Conservation (phyloP, 2,329 filamentous ascomycete species). For the Claviceps pazoutovae region DNA sequence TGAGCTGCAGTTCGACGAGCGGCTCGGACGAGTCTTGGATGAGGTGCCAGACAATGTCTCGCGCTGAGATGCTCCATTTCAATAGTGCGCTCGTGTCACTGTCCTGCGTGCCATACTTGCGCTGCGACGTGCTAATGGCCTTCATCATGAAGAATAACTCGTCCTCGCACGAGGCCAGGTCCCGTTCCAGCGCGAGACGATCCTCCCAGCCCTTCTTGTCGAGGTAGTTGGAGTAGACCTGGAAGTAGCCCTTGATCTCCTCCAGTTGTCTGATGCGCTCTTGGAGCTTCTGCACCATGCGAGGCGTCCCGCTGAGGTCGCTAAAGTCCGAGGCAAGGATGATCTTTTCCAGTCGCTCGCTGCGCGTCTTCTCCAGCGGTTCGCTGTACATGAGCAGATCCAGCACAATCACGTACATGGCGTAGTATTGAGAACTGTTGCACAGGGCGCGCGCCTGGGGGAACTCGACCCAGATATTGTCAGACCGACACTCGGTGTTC, state of each 20-base stretch:
- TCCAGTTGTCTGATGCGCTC: conserved; percentile 86
- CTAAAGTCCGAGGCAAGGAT: conserved; percentile 98
- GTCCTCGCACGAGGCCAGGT: conserved; percentile 80
- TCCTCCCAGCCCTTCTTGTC: conserved; percentile 89
- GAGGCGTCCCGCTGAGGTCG: conserved; percentile 81
- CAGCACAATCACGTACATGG: conserved; percentile 93
- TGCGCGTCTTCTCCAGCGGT: conserved; percentile 92
- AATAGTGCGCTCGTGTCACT: conserved; percentile 66
- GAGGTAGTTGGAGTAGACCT: conserved; percentile 75
- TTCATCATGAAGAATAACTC: conserved; percentile 99
- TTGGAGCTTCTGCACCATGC: conserved; percentile 84
- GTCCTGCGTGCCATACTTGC: conserved; percentile 58
- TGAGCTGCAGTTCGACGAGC: conserved; percentile 82
- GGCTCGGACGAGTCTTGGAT: conserved; percentile 77
- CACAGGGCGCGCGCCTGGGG: conserved; percentile 88
- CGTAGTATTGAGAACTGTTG: conserved; percentile 94
- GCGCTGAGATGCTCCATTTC: conserved; percentile 85
- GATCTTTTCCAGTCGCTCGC: conserved; percentile 90
- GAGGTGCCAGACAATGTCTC: conserved; percentile 94
- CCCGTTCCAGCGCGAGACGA: conserved; percentile 73
- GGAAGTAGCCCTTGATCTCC: conserved; percentile 93
- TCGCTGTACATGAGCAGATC: conserved; percentile 94
- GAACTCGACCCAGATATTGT: conserved; percentile 94
- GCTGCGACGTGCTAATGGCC: conserved; percentile 90
- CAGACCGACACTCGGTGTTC: conserved; percentile 64